Evolutionary conservation across 331 rosid species (phyloP).

Genomic region (Telfairia occidentalis): DNA sequence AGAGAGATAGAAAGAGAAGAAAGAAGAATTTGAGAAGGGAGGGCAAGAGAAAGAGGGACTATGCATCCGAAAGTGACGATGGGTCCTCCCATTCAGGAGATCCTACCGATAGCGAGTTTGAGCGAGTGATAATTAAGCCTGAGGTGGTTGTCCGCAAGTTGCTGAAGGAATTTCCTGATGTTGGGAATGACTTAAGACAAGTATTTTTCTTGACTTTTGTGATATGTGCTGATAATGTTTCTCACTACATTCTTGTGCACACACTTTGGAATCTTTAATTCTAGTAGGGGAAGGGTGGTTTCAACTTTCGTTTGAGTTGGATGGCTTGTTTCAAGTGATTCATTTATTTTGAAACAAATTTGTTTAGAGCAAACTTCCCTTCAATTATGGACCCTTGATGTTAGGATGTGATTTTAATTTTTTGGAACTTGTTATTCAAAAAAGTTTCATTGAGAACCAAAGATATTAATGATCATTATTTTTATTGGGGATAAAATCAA

Average conservation of each 20-base stretch:
- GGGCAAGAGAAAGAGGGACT: constrained; percentile 19
- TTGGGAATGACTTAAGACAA: constrained; percentile 58
- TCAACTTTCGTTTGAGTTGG: not conserved
- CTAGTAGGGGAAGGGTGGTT: not conserved
- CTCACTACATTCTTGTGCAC: not conserved
- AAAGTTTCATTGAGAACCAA: not conserved
- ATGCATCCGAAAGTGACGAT: constrained; percentile 23
- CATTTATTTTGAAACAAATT: too few relatives aligned
- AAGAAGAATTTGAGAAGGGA: constrained; percentile 24
- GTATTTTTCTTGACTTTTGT: constrained; percentile 16
- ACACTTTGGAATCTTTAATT: not conserved
- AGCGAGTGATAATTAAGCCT: constrained; percentile 29
- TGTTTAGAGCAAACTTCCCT: too few relatives aligned
- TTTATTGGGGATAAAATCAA: not conserved
- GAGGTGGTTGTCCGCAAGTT: constrained; percentile 30
- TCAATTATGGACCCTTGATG: too few relatives aligned
- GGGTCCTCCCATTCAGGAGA: constrained; percentile 23
- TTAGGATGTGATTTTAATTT: not conserved
- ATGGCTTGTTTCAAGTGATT: not conserved
- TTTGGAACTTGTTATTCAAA: not conserved
- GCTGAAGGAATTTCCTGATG: constrained; percentile 58
- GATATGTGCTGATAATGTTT: not conserved
- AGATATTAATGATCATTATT: not conserved
- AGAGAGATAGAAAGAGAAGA: constrained; percentile 25
- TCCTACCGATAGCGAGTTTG: constrained; percentile 25